phyloP scores from a whole-genome alignment of 805 yeast species.

The Brettanomyces nanus region DNA sequence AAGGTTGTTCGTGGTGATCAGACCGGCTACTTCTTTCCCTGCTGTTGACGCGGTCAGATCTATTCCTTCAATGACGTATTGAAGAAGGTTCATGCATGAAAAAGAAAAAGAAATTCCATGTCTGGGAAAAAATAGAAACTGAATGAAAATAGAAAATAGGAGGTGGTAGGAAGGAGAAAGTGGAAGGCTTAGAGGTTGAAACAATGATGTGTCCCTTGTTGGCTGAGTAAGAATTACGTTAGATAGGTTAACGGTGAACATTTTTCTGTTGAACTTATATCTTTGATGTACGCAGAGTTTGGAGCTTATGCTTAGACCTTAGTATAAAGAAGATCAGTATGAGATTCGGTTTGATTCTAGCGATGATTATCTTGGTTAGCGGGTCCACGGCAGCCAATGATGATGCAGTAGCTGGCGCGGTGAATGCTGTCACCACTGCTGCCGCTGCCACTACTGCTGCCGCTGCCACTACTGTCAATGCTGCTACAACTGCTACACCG shows the following conservation, averaged over 20 bases:
- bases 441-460: slow-evolving; percentile 5
- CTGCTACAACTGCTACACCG: slow-evolving; percentile 9
- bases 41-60: too few species aligned
- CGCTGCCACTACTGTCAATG: slow-evolving; percentile 3
- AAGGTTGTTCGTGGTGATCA: too few species aligned
- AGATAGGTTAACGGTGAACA: too few species aligned
- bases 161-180: not conserved
- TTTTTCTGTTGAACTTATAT: too few species aligned
- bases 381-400: slow-evolving; percentile 5
- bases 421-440: slow-evolving; percentile 4
- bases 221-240: not conserved
- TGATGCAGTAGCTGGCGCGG: slow-evolving; percentile 7
- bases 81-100: too few species aligned
- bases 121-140: not conserved
- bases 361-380: too few species aligned
- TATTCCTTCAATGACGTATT: too few species aligned
- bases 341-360: too few species aligned
- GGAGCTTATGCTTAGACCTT: too few species aligned
- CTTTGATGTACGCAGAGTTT: too few species aligned
- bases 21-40: too few species aligned
- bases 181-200: slow-evolving; percentile 2
- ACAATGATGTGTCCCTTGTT: not conserved
- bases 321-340: too few species aligned
- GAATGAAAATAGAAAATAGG: not conserved
- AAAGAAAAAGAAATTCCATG: not conserved